Evolutionary conservation across 2,329 filamentous ascomycete genomes (phyloP), one percentile per base, ranked within the genome.

Genomic region (Beauveria pseudobassiana): DNA sequence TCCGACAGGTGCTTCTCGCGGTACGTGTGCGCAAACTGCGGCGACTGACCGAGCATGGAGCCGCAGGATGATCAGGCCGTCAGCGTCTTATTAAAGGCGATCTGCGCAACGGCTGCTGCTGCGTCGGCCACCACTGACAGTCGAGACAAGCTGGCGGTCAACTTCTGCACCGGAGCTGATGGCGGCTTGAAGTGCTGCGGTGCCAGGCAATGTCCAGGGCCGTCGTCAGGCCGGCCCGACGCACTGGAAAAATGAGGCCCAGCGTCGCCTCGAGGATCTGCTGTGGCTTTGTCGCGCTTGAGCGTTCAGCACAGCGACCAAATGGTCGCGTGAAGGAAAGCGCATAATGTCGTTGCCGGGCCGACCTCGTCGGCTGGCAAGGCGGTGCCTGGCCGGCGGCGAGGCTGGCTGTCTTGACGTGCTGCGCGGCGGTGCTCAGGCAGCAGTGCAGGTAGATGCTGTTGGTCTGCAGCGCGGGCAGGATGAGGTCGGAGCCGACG

Each of bases 241-340:
- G 77, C 90, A 95, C 72, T 96, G 91, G 79, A 97, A 96, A 78
- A 96, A 97, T 96, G 85, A 98, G 92, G 57, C 90, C 92, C 5
- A 98, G 82, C 0, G 93, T 92, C 1, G 93, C 92, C 75, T 98
- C 93, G 14, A 98, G 85, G 68, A 96, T 96, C 73, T 95, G 86
- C 63, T 89, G 73, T 96, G 92, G 71, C 96, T 82, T 88, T 87
- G 71, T 97, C 92, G 63, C 82, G 81, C 70, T 87, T 87, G 61
- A 98, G 82, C 0, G 91, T 87, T 92, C 87, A n/a, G 73, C 92
- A 96, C 3, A 98, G 83, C 67, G 91, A 87, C 9, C 89, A 88
- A 68, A 98, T 91, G 46, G 93, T 93, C 40, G 90, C 87, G 73
- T 90, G n/a, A n/a, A n/a, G n/a, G n/a, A n/a, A n/a, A n/a, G n/a